These are phyloP conservation scores for Bodo saltans DNA, from an alignment of 78 protist species.

Conservation along the genomic window DNA sequence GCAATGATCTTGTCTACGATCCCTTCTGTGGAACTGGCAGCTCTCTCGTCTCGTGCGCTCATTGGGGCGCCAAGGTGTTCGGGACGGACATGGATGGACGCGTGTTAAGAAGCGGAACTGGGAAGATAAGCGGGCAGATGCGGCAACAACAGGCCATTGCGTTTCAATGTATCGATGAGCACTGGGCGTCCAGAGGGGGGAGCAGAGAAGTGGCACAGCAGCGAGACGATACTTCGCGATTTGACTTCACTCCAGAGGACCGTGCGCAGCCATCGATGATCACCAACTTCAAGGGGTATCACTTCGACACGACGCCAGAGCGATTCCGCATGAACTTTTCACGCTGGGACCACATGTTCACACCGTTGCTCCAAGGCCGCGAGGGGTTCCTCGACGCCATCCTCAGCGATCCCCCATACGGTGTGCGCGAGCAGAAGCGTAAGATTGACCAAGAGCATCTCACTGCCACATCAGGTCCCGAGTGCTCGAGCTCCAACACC, in stretches of 20 bases:
- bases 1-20: slow-evolving; percentile 28
- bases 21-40: slow-evolving; percentile 51
- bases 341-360: background rate
- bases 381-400: slow-evolving; percentile 41
- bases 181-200: background rate
- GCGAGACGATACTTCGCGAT: background rate
- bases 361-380: background rate
- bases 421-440: slow-evolving; percentile 34
- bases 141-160: background rate
- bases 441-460: background rate
- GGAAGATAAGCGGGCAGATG: background rate
- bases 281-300: background rate
- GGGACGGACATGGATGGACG: slow-evolving; percentile 46
- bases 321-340: slow-evolving; percentile 13
- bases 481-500: background rate
- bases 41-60: slow-evolving; percentile 16
- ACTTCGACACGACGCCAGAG: background rate
- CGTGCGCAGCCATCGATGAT: background rate
- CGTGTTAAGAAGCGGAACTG: background rate
- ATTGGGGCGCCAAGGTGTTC: slow-evolving; percentile 35
- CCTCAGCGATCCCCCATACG: slow-evolving; percentile 57
- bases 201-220: background rate
- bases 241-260: slow-evolving; percentile 10
- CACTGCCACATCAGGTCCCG: background rate
- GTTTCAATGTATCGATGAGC: background rate